Evolutionary conservation across 768 basidiomycete species (phyloP).

Genomic region (Tulasnella sp.): DNA sequence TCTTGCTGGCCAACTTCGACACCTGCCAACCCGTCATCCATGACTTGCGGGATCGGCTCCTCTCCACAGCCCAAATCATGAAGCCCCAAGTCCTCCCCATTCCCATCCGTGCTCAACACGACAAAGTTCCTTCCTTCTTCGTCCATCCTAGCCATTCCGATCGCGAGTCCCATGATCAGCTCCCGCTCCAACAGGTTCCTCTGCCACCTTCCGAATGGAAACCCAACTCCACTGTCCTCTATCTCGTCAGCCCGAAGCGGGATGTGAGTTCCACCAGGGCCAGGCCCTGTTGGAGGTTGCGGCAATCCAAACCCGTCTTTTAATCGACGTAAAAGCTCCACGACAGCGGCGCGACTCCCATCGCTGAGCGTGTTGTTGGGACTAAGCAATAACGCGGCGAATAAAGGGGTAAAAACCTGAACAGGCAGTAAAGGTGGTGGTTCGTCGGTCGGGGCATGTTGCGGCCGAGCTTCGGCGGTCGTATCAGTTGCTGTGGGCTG

Average conservation of each 20-base stretch:
- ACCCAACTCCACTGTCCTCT: background rate
- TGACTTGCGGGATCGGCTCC: slow-evolving; percentile 29
- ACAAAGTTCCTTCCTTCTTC: slow-evolving; percentile 7
- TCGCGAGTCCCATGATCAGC: slow-evolving; percentile 78
- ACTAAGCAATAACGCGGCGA: slow-evolving; percentile 83
- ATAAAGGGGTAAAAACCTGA: slow-evolving; percentile 84
- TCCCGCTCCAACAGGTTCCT: slow-evolving; percentile 71
- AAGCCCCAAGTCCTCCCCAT: background rate
- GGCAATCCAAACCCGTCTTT: slow-evolving; percentile 1
- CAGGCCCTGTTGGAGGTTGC: background rate
- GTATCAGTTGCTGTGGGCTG: background rate
- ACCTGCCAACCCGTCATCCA: background rate
- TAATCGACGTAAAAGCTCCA: slow-evolving; percentile 65
- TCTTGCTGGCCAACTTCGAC: background rate
- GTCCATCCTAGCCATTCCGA: slow-evolving; percentile 75
- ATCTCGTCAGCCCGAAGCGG: background rate
- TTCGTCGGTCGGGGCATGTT: slow-evolving; percentile 6
- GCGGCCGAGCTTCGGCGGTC: slow-evolving; percentile 10
- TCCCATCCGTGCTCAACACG: background rate
- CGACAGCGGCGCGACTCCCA: slow-evolving; percentile 68
- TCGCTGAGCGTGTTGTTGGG: slow-evolving; percentile 70
- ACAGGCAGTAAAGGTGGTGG: slow-evolving; percentile 57
- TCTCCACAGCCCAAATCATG: slow-evolving; percentile 24
- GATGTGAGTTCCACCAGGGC: background rate
- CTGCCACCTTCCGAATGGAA: slow-evolving; percentile 53